phyloP scores from a whole-genome alignment of 148 eudicot species.

The Cornus florida region DNA sequence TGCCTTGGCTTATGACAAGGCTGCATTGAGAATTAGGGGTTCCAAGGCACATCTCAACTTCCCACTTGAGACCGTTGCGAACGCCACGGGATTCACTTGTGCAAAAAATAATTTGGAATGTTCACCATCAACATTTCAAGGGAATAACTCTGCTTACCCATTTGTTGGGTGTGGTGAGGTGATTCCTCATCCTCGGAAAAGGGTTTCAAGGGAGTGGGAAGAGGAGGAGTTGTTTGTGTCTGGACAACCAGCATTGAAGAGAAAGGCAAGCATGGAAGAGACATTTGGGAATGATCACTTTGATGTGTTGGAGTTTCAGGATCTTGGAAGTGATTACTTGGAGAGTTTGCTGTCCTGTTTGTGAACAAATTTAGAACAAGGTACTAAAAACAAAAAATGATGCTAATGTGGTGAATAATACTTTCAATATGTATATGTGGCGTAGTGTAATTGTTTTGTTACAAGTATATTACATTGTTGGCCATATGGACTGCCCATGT shows the following conservation, averaged over 20 bases:
- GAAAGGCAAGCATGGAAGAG: slow-evolving; percentile 27
- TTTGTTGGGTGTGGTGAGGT: background rate
- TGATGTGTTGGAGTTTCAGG: slow-evolving; percentile 63
- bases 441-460: background rate
- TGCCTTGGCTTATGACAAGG: slow-evolving; percentile 86
- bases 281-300: background rate
- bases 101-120: background rate
- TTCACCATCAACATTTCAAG: background rate
- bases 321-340: slow-evolving; percentile 65
- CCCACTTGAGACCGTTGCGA: slow-evolving; percentile 33
- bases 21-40: slow-evolving; percentile 77
- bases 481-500: no score
- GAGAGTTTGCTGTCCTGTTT: slow-evolving; percentile 51
- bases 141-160: background rate
- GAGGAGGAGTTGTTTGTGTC: slow-evolving; percentile 1
- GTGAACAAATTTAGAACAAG: slow-evolving; percentile 7
- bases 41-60: slow-evolving; percentile 64
- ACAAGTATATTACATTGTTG: background rate
- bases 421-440: background rate
- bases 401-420: background rate
- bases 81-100: slow-evolving; percentile 12
- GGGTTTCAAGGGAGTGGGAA: slow-evolving; percentile 32
- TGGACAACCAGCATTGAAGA: slow-evolving; percentile 29
- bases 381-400: background rate
- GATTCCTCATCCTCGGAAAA: slow-evolving; percentile 16